Percentiles rank a stretch among this genome's conserved stretches.
These are phyloP conservation scores for Globisporangium acanthophoron DNA, from an alignment of 352 stramenopile species.

Conservation along the genomic window DNA sequence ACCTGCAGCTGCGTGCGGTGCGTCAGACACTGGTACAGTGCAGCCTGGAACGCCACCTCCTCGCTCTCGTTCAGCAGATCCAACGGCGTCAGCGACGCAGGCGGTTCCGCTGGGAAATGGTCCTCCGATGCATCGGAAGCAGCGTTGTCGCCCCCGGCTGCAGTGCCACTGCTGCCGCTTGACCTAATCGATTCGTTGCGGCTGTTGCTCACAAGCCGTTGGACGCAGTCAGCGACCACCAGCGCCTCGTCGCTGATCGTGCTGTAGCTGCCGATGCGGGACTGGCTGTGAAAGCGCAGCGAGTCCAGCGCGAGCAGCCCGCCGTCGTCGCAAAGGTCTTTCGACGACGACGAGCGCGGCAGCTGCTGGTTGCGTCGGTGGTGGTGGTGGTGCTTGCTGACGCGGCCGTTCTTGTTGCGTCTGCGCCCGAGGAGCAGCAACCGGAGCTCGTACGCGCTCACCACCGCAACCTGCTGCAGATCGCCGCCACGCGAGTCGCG, in stretches of 20 bases:
- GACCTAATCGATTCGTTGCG: neutral
- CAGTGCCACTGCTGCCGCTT: neutral
- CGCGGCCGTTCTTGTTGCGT: neutral
- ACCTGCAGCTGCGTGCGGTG: slow-evolving; percentile 46
- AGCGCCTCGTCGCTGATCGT: slow-evolving; percentile 54
- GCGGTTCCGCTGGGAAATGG: slow-evolving; percentile 1
- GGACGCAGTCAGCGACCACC: slow-evolving; percentile 30
- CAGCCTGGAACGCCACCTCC: slow-evolving; percentile 37
- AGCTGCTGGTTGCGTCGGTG: neutral
- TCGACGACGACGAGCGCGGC: neutral
- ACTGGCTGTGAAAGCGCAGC: slow-evolving; percentile 64
- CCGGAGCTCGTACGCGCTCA: slow-evolving; percentile 60
- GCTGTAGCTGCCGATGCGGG: slow-evolving; percentile 70
- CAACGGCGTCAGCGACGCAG: neutral
- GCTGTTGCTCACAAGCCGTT: slow-evolving; percentile 14
- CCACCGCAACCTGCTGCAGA: slow-evolving; percentile 37
- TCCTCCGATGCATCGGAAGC: slow-evolving; percentile 15
- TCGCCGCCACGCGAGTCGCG: slow-evolving; percentile 20
- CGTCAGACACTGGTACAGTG: slow-evolving; percentile 56
- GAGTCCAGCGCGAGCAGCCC: slow-evolving; percentile 20
- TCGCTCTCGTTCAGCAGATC: slow-evolving; percentile 9
- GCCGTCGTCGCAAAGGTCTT: slow-evolving; percentile 2
- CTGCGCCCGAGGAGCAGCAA: slow-evolving; percentile 28
- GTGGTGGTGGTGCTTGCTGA: slow-evolving; percentile 7
- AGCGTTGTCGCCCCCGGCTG: neutral